phyloP scores from a whole-genome alignment of 1,284 basidiomycete species.

The Ustilago loliicola region DNA sequence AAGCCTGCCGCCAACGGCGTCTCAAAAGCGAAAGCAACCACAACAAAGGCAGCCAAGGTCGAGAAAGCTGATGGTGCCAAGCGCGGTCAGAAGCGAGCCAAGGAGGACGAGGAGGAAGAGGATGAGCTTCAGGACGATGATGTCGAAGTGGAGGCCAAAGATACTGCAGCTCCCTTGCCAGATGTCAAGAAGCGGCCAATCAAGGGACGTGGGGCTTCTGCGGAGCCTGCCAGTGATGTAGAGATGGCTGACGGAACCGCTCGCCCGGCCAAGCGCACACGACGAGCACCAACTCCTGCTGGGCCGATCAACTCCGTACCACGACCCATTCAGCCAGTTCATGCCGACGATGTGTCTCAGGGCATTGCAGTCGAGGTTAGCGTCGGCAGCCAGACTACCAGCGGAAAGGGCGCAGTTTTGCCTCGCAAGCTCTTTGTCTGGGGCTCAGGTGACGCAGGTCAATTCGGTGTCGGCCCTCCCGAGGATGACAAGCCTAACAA shows the following conservation, averaged over 20 bases:
- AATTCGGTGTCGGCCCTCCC: constrained; percentile 66
- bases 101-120: constrained; percentile 38
- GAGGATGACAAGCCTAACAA: constrained; percentile 68
- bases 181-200: constrained; percentile 34
- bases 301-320: constrained; percentile 55
- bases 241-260: constrained; percentile 39
- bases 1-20: constrained; percentile 21
- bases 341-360: constrained; percentile 31
- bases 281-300: constrained; percentile 46
- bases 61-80: constrained; percentile 18
- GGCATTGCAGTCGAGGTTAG: constrained; percentile 45
- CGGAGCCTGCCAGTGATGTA: constrained; percentile 33
- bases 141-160: constrained; percentile 19
- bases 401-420: constrained; percentile 46
- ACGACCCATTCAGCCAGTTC: constrained; percentile 37
- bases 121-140: constrained; percentile 46
- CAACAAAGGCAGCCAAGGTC: constrained; percentile 18
- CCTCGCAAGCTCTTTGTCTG: constrained; percentile 68
- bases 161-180: constrained; percentile 38
- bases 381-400: constrained; percentile 18
- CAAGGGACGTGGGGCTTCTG: constrained; percentile 30
- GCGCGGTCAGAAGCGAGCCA: constrained; percentile 48
- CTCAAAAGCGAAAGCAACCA: constrained; percentile 20
- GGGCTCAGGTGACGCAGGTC: constrained; percentile 68
- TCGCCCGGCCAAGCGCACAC: constrained; percentile 40